Percentiles rank a stretch among this genome's conserved stretches.
Evolutionary conservation across 345 rosid genomes (phyloP).

Genomic region (Stellera chamaejasme): DNA sequence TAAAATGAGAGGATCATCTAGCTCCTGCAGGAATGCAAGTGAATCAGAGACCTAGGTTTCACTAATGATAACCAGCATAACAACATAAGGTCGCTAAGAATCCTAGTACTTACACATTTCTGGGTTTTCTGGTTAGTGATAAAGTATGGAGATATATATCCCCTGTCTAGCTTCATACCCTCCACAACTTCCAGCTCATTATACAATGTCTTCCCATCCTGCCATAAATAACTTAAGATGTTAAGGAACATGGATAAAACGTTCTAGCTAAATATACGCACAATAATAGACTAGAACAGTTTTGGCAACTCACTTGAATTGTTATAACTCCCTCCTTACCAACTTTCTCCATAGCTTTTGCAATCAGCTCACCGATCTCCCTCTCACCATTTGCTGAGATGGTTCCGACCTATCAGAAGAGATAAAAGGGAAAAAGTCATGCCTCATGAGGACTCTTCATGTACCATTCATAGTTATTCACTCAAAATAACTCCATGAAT

Average conservation of each 20-base stretch:
- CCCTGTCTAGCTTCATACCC: slow-evolving; percentile 98
- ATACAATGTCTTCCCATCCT: slow-evolving; percentile 92
- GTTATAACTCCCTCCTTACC: slow-evolving; percentile 99
- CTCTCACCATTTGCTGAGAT: slow-evolving; percentile 97
- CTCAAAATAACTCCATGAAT: too few relatives aligned
- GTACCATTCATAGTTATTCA: too few relatives aligned
- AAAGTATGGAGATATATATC: slow-evolving; percentile 94
- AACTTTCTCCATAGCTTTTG: slow-evolving; percentile 99
- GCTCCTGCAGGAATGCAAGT: slow-evolving; percentile 44
- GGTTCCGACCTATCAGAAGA: slow-evolving; percentile 65
- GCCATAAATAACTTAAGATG: slow-evolving; percentile 8
- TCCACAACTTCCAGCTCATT: slow-evolving; percentile 97
- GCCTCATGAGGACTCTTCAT: too few relatives aligned
- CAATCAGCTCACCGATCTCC: slow-evolving; percentile 95
- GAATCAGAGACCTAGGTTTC: slow-evolving; percentile 1
- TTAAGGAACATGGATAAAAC: neutral
- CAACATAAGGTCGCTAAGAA: slow-evolving; percentile 3
- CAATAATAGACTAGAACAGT: neutral
- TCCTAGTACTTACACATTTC: slow-evolving; percentile 66
- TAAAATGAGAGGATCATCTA: slow-evolving; percentile 91
- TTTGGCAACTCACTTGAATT: slow-evolving; percentile 52
- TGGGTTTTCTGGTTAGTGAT: slow-evolving; percentile 82
- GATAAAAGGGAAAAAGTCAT: too few relatives aligned
- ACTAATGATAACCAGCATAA: neutral
- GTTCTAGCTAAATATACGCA: slow-evolving; percentile 2